Base-by-base conservation (phyloP, 805 yeast species). In the Metschnikowia picachoensis region DNA sequence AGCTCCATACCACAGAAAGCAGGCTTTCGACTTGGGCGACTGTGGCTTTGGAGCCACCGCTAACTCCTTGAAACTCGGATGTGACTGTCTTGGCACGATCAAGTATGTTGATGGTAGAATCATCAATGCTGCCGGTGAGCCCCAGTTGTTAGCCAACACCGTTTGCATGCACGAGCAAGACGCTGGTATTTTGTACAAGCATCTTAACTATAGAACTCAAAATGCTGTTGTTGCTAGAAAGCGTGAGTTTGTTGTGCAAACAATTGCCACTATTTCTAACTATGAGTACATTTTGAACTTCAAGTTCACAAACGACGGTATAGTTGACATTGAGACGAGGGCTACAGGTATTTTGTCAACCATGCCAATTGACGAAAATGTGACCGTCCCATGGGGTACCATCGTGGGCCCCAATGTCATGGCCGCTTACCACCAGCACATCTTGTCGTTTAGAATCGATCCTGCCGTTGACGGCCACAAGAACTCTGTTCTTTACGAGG, bases 291-390 rank as follows among this genome's bases (percentile, higher is more conserved):
- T 83, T 53, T 65, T 85, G 56, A 85, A 85, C 68, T 70, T 82
- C 61, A 78, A 84, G 61, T 81, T 86, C 59, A 86, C 82, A 58
- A 88, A 80, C 66, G 89, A 83, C 55, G 95, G 91, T 59, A 82
- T 83, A 44, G 82, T 86, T 57, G 82, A 81, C 53, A 81, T 86
- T 50, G 89, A 87, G 65, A 83, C 84, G 49, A 78, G 92, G 70
- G 94, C 94, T 50, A 86, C 95, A 47, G 95, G 95, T 75, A 86
- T 86, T 60, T 74, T 86, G 55, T 85, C 92, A 31, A 86, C 95
- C 48, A 85, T 83, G 85, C 89, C 90, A 57, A 80, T 85, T 54
- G 91, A 86, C 53, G 82, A 78, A 54, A 81, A 77, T 60, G 76
- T 75, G 50, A 74, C 69, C 44, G 86, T 83, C 50, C 85, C 85